Conservation (phyloP, 163 green algal genomes). For the Botryococcus braunii region DNA sequence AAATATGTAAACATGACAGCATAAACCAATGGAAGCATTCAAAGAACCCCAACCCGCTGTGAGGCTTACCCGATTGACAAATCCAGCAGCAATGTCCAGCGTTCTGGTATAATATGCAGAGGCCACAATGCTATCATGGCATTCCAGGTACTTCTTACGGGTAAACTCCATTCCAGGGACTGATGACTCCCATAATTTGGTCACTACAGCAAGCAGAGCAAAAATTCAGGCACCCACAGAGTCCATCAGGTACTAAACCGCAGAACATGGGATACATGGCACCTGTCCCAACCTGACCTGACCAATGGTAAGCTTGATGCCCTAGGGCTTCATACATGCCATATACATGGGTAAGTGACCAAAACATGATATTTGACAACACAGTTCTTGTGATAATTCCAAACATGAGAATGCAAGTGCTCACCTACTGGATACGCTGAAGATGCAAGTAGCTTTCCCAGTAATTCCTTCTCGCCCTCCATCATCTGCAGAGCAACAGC, state of each 20-base stretch:
- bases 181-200: conserved; percentile 23
- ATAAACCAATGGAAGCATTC: background rate
- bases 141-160: conserved; percentile 21
- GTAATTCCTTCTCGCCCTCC: too few species aligned
- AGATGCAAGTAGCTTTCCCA: too few species aligned
- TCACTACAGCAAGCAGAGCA: conserved; percentile 19
- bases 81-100: conserved; percentile 11
- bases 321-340: too few species aligned
- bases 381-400: too few species aligned
- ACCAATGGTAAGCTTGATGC: too few species aligned
- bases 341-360: too few species aligned
- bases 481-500: too few species aligned
- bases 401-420: too few species aligned
- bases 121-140: conserved; percentile 32
- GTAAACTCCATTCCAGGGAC: conserved; percentile 33
- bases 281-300: too few species aligned
- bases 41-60: background rate
- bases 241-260: background rate
- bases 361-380: too few species aligned
- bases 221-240: background rate
- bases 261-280: too few species aligned
- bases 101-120: conserved; percentile 30
- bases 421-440: too few species aligned
- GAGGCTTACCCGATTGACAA: background rate
- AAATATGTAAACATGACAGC: conserved; percentile 8